Evolutionary conservation across 2,329 filamentous ascomycete genomes (phyloP).

Genomic region (Pseudopithomyces maydicus): DNA sequence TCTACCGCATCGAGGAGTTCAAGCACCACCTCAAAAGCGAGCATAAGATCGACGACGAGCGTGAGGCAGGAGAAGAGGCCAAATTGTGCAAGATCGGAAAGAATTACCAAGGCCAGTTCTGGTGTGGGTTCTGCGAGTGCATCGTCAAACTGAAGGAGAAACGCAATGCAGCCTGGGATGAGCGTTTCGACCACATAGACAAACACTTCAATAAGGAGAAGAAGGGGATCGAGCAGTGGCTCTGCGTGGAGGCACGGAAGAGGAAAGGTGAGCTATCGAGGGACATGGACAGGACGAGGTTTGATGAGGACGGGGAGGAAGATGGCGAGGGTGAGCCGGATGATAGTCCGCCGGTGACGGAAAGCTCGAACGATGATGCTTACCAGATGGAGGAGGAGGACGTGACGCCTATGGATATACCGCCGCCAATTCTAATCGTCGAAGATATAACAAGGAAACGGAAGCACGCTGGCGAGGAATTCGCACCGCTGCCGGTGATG

Average conservation of each 20-base stretch:
- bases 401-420: not conserved
- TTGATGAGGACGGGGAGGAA: conserved; percentile 23
- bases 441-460: conserved; percentile 4
- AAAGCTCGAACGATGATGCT: not conserved
- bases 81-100: conserved; percentile 65
- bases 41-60: conserved; percentile 47
- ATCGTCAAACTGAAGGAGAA: conserved; percentile 59
- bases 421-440: not conserved
- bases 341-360: not conserved
- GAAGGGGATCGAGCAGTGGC: conserved; percentile 63
- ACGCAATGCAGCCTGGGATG: conserved; percentile 62
- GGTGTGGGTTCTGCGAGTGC: conserved; percentile 81
- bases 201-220: conserved; percentile 66
- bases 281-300: conserved; percentile 20
- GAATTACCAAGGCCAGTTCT: conserved; percentile 71
- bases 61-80: conserved; percentile 50
- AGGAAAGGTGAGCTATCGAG: conserved; percentile 35
- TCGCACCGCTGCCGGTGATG: not conserved
- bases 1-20: conserved; percentile 64
- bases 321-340: conserved; percentile 8
- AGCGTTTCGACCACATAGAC: conserved; percentile 76
- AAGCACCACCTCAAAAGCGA: conserved; percentile 62
- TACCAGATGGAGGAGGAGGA: not conserved
- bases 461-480: not conserved
- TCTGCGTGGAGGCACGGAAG: conserved; percentile 46